Evolutionary conservation across 1,284 basidiomycete species (phyloP).

Genomic region (Leccinum olivaceoglutinosum): DNA sequence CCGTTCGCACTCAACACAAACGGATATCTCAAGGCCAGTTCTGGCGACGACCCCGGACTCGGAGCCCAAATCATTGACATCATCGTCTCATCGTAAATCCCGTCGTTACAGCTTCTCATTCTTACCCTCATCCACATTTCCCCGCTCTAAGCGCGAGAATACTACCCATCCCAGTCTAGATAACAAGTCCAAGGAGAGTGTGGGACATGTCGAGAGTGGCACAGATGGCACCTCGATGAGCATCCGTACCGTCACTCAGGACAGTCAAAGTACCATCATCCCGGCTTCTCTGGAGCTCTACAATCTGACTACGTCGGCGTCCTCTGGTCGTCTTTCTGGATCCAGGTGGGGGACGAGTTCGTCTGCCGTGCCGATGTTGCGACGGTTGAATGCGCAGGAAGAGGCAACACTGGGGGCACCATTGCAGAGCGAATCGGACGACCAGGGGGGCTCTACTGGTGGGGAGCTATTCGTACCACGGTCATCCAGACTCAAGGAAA

Average conservation of each 20-base stretch:
- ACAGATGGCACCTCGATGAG: conserved; percentile 22
- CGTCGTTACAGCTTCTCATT: conserved; percentile 24
- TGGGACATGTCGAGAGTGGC: conserved; percentile 7
- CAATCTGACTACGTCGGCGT: conserved; percentile 10
- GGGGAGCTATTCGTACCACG: conserved; percentile 13
- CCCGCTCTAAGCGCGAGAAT: conserved; percentile 17
- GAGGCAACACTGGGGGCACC: not conserved
- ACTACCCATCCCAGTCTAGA: not conserved
- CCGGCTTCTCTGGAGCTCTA: conserved; percentile 2
- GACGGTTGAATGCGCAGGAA: conserved; percentile 14
- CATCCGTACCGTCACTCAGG: conserved; percentile 22
- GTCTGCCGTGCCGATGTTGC: conserved; percentile 18
- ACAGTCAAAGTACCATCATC: conserved; percentile 22
- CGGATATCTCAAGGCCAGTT: not conserved
- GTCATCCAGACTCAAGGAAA: conserved; percentile 21
- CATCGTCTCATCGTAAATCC: conserved; percentile 6
- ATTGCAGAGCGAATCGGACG: conserved; percentile 4
- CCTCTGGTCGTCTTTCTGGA: conserved; percentile 6
- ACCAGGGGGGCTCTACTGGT: conserved; percentile 17
- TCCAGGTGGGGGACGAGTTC: not conserved
- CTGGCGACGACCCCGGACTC: not conserved
- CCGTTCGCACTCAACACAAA: not conserved
- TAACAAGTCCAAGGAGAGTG: not conserved
- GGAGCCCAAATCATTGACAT: not conserved
- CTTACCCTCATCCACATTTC: conserved; percentile 19